Evolutionary conservation across 2,329 filamentous ascomycete genomes (phyloP).

Genomic region (Fusarium graminum): DNA sequence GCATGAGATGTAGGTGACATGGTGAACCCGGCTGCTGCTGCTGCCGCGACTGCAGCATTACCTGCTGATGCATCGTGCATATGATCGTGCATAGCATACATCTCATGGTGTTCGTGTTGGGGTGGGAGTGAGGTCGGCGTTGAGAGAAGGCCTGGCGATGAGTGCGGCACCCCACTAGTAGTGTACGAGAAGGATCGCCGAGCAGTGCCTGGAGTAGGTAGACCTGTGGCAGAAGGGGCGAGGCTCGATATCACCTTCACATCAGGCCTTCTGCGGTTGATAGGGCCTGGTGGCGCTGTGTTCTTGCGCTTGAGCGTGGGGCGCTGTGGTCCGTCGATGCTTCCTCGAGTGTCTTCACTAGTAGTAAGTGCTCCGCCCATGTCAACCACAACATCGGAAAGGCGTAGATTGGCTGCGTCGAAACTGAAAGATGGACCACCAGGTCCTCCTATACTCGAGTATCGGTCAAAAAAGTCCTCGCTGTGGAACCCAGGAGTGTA

Average conservation of each 20-base stretch:
- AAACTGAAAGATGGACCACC: slow-evolving; percentile 73
- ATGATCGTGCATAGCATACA: slow-evolving; percentile 53
- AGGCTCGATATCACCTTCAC: slow-evolving; percentile 53
- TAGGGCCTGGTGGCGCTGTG: slow-evolving; percentile 55
- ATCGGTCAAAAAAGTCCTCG: slow-evolving; percentile 89
- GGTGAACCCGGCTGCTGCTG: slow-evolving; percentile 55
- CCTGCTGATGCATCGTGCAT: slow-evolving; percentile 54
- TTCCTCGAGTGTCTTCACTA: slow-evolving; percentile 59
- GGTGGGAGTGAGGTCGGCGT: slow-evolving; percentile 55
- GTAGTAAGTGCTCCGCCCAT: slow-evolving; percentile 69
- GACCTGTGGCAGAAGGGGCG: slow-evolving; percentile 44
- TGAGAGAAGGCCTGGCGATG: slow-evolving; percentile 56
- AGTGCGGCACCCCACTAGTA: slow-evolving; percentile 53
- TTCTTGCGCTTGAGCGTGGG: slow-evolving; percentile 65
- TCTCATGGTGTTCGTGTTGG: slow-evolving; percentile 53
- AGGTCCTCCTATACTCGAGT: slow-evolving; percentile 68
- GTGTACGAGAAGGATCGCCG: slow-evolving; percentile 57
- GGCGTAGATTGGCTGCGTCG: slow-evolving; percentile 79
- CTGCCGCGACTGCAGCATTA: slow-evolving; percentile 53
- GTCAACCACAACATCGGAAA: slow-evolving; percentile 75
- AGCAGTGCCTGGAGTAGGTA: slow-evolving; percentile 52
- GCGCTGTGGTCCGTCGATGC: slow-evolving; percentile 49
- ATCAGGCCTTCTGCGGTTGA: slow-evolving; percentile 57
- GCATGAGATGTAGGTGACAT: slow-evolving; percentile 43
- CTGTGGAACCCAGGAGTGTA: slow-evolving; percentile 85